Percentiles rank a stretch among this genome's conserved stretches.
Conservation (phyloP, 192 early-diverging fungal genomes). For the Coemansia guatemalensis region DNA sequence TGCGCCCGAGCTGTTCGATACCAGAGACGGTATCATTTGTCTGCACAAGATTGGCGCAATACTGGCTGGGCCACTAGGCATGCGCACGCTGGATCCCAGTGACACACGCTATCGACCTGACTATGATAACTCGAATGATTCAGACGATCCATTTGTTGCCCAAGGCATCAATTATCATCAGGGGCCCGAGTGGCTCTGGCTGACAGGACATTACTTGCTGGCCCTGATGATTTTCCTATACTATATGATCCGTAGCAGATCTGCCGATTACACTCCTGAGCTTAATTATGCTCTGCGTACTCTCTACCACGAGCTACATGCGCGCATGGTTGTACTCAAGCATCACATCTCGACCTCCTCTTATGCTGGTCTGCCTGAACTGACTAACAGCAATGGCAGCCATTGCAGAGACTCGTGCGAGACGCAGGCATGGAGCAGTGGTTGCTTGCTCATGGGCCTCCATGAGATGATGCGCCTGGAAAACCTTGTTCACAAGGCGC, state of each 20-base stretch:
- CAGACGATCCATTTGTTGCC: slow-evolving; percentile 76
- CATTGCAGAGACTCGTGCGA: slow-evolving; percentile 82
- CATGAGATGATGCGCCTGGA: slow-evolving; percentile 39
- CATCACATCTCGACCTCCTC: slow-evolving; percentile 62
- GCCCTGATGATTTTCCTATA: slow-evolving; percentile 76
- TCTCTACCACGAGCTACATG: slow-evolving; percentile 71
- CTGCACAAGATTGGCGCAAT: slow-evolving; percentile 67
- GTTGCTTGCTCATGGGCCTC: slow-evolving; percentile 45
- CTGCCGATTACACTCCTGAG: neutral
- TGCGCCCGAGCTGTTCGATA: slow-evolving; percentile 91
- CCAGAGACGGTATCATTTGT: slow-evolving; percentile 68
- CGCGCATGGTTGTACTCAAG: slow-evolving; percentile 69
- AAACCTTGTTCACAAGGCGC: slow-evolving; percentile 26
- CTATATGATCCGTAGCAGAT: slow-evolving; percentile 16
- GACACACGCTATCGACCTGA: slow-evolving; percentile 92
- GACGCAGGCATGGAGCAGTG: slow-evolving; percentile 87
- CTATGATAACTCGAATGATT: slow-evolving; percentile 93
- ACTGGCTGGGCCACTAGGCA: slow-evolving; percentile 84
- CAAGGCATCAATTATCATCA: slow-evolving; percentile 99
- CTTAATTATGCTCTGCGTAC: slow-evolving; percentile 55
- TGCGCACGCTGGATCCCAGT: slow-evolving; percentile 92
- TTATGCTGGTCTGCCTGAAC: slow-evolving; percentile 92
- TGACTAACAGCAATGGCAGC: slow-evolving; percentile 87
- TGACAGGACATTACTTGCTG: slow-evolving; percentile 83
- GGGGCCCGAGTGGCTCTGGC: slow-evolving; percentile 98